Conservation (phyloP, 441 rosid species). For the Melianthus villosus region DNA sequence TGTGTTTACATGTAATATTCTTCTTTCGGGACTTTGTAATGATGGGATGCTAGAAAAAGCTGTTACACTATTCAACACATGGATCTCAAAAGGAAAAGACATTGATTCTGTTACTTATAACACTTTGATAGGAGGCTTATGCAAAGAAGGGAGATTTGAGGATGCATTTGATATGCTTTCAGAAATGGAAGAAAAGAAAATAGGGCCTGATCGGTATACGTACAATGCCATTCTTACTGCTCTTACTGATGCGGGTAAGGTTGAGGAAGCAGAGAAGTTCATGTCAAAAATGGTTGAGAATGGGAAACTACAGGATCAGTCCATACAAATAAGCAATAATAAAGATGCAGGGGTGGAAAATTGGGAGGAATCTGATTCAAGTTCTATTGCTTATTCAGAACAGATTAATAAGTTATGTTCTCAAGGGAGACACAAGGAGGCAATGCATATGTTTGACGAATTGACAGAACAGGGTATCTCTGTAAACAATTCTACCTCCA, state of each 20-base stretch:
- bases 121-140: constrained; percentile 56
- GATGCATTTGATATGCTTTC: constrained; percentile 53
- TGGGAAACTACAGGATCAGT: constrained; percentile 22
- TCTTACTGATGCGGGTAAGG: constrained; percentile 35
- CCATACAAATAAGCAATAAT: constrained; percentile 12
- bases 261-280: constrained; percentile 43
- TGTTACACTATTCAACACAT: constrained; percentile 49
- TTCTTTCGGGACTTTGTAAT: constrained; percentile 60
- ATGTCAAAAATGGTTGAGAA: constrained; percentile 27
- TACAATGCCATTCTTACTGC: constrained; percentile 38
- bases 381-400: constrained; percentile 30
- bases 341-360: constrained; percentile 12
- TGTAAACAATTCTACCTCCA: constrained; percentile 24
- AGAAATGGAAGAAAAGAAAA: constrained; percentile 49
- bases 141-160: constrained; percentile 45
- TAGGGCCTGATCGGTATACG: constrained; percentile 54
- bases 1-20: constrained; percentile 48
- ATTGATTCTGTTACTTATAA: constrained; percentile 61
- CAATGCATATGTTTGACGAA: constrained; percentile 26
- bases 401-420: constrained; percentile 48
- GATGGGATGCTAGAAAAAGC: constrained; percentile 70
- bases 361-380: constrained; percentile 19
- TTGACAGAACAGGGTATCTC: constrained; percentile 23
- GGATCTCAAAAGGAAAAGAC: constrained; percentile 38
- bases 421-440: constrained; percentile 45